Conservation (phyloP, 1,284 basidiomycete genomes). For the Kalmanozyma brasiliensis region DNA sequence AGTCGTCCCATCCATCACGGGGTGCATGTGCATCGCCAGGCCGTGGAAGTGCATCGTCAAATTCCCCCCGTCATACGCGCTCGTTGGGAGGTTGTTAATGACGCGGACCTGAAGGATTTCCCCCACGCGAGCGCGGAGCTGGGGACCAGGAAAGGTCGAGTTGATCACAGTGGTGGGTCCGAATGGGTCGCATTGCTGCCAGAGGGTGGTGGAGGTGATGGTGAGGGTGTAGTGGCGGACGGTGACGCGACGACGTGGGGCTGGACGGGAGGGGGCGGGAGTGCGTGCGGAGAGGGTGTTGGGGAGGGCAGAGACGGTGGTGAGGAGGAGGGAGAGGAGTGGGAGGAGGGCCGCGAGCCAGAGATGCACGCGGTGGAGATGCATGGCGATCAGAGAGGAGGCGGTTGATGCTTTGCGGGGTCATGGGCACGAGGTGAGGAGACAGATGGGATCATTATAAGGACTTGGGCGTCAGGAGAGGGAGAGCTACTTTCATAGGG, state of each 20-base stretch:
- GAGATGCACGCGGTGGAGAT: too few relatives aligned
- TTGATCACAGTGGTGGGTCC: slow-evolving; percentile 34
- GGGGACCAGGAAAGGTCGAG: slow-evolving; percentile 52
- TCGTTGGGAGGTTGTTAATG: slow-evolving; percentile 33
- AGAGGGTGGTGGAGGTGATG: slow-evolving; percentile 18
- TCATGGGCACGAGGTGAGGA: too few relatives aligned
- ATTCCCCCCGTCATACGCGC: slow-evolving; percentile 10
- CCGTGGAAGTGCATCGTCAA: slow-evolving; percentile 60
- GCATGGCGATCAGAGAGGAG: too few relatives aligned
- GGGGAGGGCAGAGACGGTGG: too few relatives aligned
- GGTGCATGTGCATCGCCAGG: slow-evolving; percentile 46
- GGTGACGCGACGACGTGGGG: slow-evolving; percentile 7
- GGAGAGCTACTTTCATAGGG: too few relatives aligned
- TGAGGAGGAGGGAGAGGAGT: too few relatives aligned
- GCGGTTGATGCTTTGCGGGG: too few relatives aligned
- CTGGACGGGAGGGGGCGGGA: not conserved
- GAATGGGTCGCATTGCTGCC: slow-evolving; percentile 22
- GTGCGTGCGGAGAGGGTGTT: too few relatives aligned
- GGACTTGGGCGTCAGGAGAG: too few relatives aligned
- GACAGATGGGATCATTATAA: too few relatives aligned
- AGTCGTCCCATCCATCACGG: slow-evolving; percentile 55
- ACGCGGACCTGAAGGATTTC: slow-evolving; percentile 49
- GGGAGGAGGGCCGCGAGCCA: too few relatives aligned
- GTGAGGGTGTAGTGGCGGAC: slow-evolving; percentile 36
- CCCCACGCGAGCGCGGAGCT: slow-evolving; percentile 46